Percentiles rank a stretch among this genome's conserved stretches.
Conservation (phyloP, 495 filamentous ascomycete genomes). For the Tuber umbilicatum region DNA sequence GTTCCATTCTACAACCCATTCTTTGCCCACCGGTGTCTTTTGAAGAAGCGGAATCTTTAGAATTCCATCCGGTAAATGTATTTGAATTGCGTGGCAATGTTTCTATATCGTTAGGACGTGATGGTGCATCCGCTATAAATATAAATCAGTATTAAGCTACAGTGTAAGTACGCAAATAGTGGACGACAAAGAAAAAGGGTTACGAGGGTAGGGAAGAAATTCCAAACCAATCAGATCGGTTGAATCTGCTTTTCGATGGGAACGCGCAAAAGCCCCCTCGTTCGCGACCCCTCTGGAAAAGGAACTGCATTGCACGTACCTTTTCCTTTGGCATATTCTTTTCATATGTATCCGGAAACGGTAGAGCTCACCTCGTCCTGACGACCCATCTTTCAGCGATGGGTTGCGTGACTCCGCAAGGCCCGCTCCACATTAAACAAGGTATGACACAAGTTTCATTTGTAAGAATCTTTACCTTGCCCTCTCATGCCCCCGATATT, state of each 20-base stretch:
- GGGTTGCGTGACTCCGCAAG: neutral
- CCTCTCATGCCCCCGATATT: slow-evolving; percentile 8
- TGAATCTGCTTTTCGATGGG: neutral
- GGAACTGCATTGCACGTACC: neutral
- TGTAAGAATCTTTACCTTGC: neutral
- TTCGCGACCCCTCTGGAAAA: neutral
- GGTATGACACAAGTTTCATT: neutral
- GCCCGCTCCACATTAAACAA: neutral
- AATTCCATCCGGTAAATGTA: neutral
- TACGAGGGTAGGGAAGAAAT: neutral
- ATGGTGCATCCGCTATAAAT: neutral
- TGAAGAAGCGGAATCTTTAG: neutral
- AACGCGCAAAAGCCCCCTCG: neutral
- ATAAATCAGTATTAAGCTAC: neutral
- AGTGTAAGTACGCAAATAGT: neutral
- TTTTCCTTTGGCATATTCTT: slow-evolving; percentile 19
- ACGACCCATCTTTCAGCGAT: neutral
- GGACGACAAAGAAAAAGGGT: neutral
- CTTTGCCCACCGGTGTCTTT: neutral
- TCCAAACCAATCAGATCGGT: neutral
- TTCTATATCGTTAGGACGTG: neutral
- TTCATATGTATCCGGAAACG: neutral
- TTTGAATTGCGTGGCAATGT: neutral
- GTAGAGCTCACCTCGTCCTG: neutral
- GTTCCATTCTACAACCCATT: neutral